Evolutionary conservation across 169 alveolate species (phyloP).

Genomic region (Amoebophrya sp.): DNA sequence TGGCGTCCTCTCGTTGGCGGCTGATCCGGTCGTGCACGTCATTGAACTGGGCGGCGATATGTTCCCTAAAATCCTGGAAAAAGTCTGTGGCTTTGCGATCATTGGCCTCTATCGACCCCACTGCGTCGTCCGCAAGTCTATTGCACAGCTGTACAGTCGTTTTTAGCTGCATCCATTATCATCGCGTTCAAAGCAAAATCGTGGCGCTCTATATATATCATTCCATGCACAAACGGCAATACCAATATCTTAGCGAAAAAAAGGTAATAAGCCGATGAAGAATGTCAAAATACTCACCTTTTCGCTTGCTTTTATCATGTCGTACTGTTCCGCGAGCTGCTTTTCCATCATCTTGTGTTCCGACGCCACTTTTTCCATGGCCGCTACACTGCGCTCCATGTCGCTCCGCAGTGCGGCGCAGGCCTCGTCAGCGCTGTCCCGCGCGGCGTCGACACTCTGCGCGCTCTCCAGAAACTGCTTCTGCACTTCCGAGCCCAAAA

Average conservation of each 20-base stretch:
- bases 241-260: too few species aligned
- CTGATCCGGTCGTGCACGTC: not conserved
- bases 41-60: not conserved
- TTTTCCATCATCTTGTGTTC: not conserved
- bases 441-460: too few species aligned
- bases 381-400: not conserved
- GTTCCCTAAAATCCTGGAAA: not conserved
- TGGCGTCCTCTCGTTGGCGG: not conserved
- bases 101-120: not conserved
- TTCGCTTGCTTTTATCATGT: conserved; percentile 5
- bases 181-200: too few species aligned
- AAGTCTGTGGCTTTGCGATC: not conserved
- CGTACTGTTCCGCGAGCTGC: not conserved
- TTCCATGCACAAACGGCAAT: too few species aligned
- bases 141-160: conserved; percentile 12
- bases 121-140: not conserved
- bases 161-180: too few species aligned
- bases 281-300: not conserved
- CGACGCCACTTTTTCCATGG: not conserved
- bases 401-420: not conserved
- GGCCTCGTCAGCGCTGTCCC: too few species aligned
- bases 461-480: too few species aligned
- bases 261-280: too few species aligned
- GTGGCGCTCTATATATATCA: too few species aligned
- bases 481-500: not conserved